These are phyloP conservation scores for Leishmania amazonensis DNA, from an alignment of 208 protist genomes.

Conservation along the genomic window DNA sequence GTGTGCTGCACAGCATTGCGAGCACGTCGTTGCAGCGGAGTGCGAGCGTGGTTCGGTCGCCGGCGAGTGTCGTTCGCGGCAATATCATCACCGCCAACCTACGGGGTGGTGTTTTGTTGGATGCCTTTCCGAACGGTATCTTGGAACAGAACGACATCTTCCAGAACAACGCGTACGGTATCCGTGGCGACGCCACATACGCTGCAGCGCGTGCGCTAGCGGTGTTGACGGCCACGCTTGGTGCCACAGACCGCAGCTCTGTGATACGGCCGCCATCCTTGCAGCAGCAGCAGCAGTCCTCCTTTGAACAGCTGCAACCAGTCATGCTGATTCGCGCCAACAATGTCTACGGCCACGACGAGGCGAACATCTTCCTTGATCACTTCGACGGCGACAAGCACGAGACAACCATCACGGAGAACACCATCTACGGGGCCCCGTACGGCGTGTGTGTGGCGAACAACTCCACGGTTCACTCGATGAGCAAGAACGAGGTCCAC, in stretches of 20 bases:
- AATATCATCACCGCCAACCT: conserved; percentile 71
- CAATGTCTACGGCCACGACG: conserved; percentile 54
- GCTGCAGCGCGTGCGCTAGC: conserved; percentile 31
- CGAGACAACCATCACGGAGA: conserved; percentile 44
- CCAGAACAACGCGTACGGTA: conserved; percentile 68
- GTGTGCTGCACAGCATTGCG: conserved; percentile 31
- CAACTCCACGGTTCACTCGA: conserved; percentile 39
- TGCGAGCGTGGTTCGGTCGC: conserved; percentile 16
- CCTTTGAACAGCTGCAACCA: conserved; percentile 17
- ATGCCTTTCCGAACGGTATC: conserved; percentile 38
- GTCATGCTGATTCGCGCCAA: conserved; percentile 43
- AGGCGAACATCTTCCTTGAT: conserved; percentile 63
- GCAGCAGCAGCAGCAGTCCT: background rate
- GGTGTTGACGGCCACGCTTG: conserved; percentile 24
- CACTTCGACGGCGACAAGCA: conserved; percentile 33
- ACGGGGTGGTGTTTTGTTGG: conserved; percentile 74
- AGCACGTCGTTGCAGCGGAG: conserved; percentile 25
- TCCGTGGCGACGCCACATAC: conserved; percentile 65
- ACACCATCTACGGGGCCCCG: conserved; percentile 64
- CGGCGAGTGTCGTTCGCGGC: conserved; percentile 35
- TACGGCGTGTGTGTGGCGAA: conserved; percentile 69
- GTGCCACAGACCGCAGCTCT: background rate
- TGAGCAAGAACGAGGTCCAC: conserved; percentile 62
- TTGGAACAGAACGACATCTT: conserved; percentile 78
- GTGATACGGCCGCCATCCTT: conserved; percentile 4